Evolutionary conservation across 257 asterid genomes (phyloP), one percentile per base, ranked within the genome.

Genomic region (Solanum appendiculatum): DNA sequence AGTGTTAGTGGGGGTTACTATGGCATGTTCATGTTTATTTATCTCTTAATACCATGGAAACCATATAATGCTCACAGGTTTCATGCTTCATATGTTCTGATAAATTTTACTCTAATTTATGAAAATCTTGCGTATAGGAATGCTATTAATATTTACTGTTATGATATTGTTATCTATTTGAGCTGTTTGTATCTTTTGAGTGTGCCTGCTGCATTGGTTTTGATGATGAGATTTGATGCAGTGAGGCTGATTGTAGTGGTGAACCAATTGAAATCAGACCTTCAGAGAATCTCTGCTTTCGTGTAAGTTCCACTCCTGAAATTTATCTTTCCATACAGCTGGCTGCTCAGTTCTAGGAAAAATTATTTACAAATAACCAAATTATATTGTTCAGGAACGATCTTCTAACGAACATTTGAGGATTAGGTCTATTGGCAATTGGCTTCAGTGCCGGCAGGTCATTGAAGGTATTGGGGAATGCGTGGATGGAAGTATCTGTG

Each of bases 381-480:
- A 48, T 86, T 86, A 40, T 88, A 75, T 83, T 86, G 58, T 88
- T 87, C 89, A 93, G 98, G 94, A 88, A 74, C 51, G 14, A 86
- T 87, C 87, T 82, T 56, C 92, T 83, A 85, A 72, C 83, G 87
- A 90, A 86, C 84, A 89, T 64, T 73, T 72, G 31, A 89, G 83
- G 89, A 86, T 84, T 87, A 90, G 92, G 88, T 87, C 96, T 85
- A 92, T 94, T 87, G 98, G 98, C 84, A 94, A 95, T 88, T 96
- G 99, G 99, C 88, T 96, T 86, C 98, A 96, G 84, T 96, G 98
- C 86, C 95, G 88, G 74, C 98, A 89, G 92, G 89, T 90, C 86
- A 88, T 93, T 20, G 91, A 87, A 77, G 95, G 98, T 68, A 66
- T 85, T 77, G 94, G 94, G 69, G 92, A 92, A 86, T 93, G 88